Evolutionary conservation across 2,329 filamentous ascomycete genomes (phyloP), one percentile per base, ranked within the genome.

Genomic region (Colletotrichum limetticola): DNA sequence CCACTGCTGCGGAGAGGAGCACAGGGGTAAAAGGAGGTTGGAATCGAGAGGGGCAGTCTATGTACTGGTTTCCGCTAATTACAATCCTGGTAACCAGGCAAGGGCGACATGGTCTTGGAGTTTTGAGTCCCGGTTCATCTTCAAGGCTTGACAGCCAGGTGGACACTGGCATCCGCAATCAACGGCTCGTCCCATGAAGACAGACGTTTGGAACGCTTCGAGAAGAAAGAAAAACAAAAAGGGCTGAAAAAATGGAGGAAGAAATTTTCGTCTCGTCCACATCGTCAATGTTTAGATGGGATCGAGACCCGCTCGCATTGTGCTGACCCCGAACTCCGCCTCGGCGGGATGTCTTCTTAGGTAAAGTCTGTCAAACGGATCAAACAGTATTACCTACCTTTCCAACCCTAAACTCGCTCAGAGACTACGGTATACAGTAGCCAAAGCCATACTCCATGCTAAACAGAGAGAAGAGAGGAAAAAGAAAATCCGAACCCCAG

Each of bases 281-380:
- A 30, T 52, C 16, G 46, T 5, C 24, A 22, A 16, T 30, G n/a
- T 53, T 62, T 14, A 42, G 46, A 56, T 52, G 26, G 49, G 30
- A 67, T 61, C 63, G 55, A 66, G 57, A 42, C 55, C 67, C 61
- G 61, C 61, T 32, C 49, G n/a, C 28, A 55, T 46, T 30, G 46
- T 16, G 37, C 46, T 49, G 59, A 52, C 46, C 55, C 70, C 66
- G 70, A 65, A 70, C 14, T 70, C 66, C 70, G 70, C 26, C 60
- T 53, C 65, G 37, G 52, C 68, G 26, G 62, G 46, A 46, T 12
- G 42, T 49, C 42, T 22, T 42, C 37, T 19, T 42, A 8, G 37
- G 37, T 42, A 6, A 42, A 42, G 37, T 42, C 14, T 42, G 7
- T 19, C 16, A 6, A 42, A 12, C 14, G 16, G 16, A 42, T 7